Percentiles rank a stretch among this genome's conserved stretches.
Conservation (phyloP, 1,284 basidiomycete genomes). For the Lentinula novae-zelandiae region DNA sequence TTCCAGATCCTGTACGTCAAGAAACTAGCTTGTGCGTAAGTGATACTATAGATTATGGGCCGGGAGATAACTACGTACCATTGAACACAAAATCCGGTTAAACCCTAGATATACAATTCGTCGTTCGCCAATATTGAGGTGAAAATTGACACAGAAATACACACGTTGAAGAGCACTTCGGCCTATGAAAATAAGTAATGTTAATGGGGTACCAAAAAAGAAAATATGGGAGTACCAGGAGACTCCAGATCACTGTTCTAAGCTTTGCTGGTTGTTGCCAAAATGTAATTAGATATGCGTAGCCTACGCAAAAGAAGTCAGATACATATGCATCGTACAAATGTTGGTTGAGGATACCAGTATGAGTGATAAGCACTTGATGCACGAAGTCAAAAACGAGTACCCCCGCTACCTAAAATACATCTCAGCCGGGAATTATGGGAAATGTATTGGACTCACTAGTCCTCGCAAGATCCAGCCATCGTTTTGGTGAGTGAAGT, state of each 20-base stretch:
- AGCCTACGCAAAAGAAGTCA: slow-evolving; percentile 29
- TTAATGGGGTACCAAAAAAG: not conserved
- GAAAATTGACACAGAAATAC: slow-evolving; percentile 12
- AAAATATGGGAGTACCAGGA: slow-evolving; percentile 29
- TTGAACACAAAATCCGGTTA: not conserved
- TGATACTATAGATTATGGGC: not conserved
- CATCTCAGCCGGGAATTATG: not conserved
- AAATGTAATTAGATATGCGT: slow-evolving; percentile 49
- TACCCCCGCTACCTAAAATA: slow-evolving; percentile 38
- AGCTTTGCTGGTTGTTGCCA: slow-evolving; percentile 35
- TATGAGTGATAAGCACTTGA: slow-evolving; percentile 51
- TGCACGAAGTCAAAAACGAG: slow-evolving; percentile 51
- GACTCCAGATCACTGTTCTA: slow-evolving; percentile 40
- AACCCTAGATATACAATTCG: not conserved
- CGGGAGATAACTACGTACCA: not conserved
- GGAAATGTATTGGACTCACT: not conserved
- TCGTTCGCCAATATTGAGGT: not conserved
- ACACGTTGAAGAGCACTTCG: slow-evolving; percentile 52
- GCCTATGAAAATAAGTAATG: slow-evolving; percentile 26
- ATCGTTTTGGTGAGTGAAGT: slow-evolving; percentile 14
- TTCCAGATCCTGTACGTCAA: slow-evolving; percentile 1
- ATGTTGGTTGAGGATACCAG: slow-evolving; percentile 28
- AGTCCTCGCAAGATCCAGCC: not conserved
- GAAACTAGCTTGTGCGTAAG: not conserved
- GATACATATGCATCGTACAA: not conserved